phyloP scores from a whole-genome alignment of 2,329 filamentous ascomycete genomes.

The Fusarium guadeloupense region DNA sequence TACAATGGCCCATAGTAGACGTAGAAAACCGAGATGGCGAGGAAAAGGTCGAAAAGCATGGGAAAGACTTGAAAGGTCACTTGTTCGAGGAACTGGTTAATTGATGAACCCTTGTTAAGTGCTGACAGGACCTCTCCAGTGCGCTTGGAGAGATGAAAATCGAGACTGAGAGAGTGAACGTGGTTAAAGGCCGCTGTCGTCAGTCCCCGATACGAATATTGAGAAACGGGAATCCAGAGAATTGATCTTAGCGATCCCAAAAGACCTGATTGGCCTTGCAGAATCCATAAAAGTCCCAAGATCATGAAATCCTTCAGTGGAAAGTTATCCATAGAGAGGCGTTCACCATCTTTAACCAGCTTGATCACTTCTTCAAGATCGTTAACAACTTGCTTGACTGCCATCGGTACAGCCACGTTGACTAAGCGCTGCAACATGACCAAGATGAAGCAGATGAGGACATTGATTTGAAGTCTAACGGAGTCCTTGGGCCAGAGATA shows the following conservation, averaged over 20 bases:
- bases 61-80: slow-evolving; percentile 95
- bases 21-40: slow-evolving; percentile 85
- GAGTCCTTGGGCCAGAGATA: slow-evolving; percentile 95
- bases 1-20: slow-evolving; percentile 71
- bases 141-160: slow-evolving; percentile 96
- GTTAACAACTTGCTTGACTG: slow-evolving; percentile 83
- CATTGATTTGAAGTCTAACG: slow-evolving; percentile 75
- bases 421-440: slow-evolving; percentile 83
- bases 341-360: slow-evolving; percentile 55
- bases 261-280: slow-evolving; percentile 89
- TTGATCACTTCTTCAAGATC: slow-evolving; percentile 66
- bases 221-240: slow-evolving; percentile 95
- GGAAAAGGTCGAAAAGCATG: slow-evolving; percentile 88
- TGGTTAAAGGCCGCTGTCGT: slow-evolving; percentile 97
- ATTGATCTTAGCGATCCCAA: slow-evolving; percentile 83
- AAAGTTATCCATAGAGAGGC: slow-evolving; percentile 48
- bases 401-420: slow-evolving; percentile 85
- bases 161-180: slow-evolving; percentile 91
- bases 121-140: slow-evolving; percentile 96
- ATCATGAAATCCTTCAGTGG: slow-evolving; percentile 49
- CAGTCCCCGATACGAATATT: slow-evolving; percentile 94
- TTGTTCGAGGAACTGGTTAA: slow-evolving; percentile 96
- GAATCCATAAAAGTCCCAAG: slow-evolving; percentile 75
- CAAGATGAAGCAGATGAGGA: slow-evolving; percentile 82
- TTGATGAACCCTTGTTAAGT: slow-evolving; percentile 92